phyloP scores from a whole-genome alignment of 2,329 filamentous ascomycete genomes.

The Fusarium citri region DNA sequence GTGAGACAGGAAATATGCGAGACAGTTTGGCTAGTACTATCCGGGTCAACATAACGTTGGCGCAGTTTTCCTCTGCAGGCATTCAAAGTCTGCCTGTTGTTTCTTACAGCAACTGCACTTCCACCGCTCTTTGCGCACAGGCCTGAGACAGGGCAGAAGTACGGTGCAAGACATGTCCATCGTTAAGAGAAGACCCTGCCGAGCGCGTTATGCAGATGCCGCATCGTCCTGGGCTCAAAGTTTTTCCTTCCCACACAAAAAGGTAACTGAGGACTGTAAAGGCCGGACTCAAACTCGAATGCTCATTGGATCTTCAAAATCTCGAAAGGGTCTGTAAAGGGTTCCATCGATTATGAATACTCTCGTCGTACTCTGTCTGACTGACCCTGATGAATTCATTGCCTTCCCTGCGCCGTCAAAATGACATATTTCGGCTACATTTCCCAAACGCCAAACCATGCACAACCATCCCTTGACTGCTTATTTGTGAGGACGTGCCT shows the following conservation, averaged over 20 bases:
- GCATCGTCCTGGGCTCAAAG: neutral
- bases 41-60: constrained; percentile 19
- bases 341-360: constrained; percentile 25
- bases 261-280: neutral
- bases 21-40: constrained; percentile 20
- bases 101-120: constrained; percentile 4
- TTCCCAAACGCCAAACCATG: constrained; percentile 51
- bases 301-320: constrained; percentile 1
- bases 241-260: neutral
- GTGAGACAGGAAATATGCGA: constrained; percentile 42
- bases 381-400: constrained; percentile 37
- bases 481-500: constrained; percentile 20
- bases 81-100: constrained; percentile 5
- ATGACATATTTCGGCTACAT: constrained; percentile 43
- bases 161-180: neutral
- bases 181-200: neutral
- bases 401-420: constrained; percentile 47
- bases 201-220: neutral
- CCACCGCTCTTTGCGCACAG: constrained; percentile 44
- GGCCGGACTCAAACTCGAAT: neutral
- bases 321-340: constrained; percentile 16
- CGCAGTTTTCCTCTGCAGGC: constrained; percentile 5
- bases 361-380: constrained; percentile 20
- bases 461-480: constrained; percentile 34
- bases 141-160: constrained; percentile 1